Percentiles rank a stretch among this genome's conserved stretches.
Evolutionary conservation across 352 stramenopile species (phyloP).

Genomic region (Phytophthora fragariae): DNA sequence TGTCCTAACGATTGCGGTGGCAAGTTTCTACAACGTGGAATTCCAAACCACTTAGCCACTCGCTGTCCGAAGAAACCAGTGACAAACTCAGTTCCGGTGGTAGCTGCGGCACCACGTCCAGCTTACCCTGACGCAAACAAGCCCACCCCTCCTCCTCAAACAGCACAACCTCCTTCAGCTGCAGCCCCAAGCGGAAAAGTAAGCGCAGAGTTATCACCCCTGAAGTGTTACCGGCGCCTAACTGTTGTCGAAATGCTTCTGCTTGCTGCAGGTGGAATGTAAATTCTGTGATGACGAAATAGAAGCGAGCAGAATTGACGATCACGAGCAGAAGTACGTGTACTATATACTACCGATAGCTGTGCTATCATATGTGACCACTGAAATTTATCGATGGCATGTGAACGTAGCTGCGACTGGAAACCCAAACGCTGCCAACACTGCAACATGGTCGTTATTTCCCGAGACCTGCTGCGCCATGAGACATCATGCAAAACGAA

Average conservation of each 20-base stretch:
- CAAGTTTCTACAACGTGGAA: constrained; percentile 82
- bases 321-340: constrained; percentile 66
- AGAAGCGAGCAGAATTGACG: constrained; percentile 52
- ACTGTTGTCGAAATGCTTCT: neutral
- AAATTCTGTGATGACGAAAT: constrained; percentile 88
- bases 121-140: constrained; percentile 23
- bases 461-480: constrained; percentile 65
- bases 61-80: constrained; percentile 60
- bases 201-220: neutral
- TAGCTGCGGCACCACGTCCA: constrained; percentile 7
- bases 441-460: constrained; percentile 88
- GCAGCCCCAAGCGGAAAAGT: constrained; percentile 18
- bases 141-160: neutral
- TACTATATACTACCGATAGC: neutral
- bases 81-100: neutral
- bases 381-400: neutral
- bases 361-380: neutral
- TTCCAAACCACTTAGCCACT: constrained; percentile 78
- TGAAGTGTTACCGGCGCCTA: neutral
- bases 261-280: constrained; percentile 55
- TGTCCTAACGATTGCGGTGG: constrained; percentile 82
- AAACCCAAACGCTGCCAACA: constrained; percentile 80
- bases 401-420: constrained; percentile 67
- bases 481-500: constrained; percentile 77
- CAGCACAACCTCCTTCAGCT: neutral